Evolutionary conservation across 208 protist species (phyloP).

Genomic region (Crithidia bombi): DNA sequence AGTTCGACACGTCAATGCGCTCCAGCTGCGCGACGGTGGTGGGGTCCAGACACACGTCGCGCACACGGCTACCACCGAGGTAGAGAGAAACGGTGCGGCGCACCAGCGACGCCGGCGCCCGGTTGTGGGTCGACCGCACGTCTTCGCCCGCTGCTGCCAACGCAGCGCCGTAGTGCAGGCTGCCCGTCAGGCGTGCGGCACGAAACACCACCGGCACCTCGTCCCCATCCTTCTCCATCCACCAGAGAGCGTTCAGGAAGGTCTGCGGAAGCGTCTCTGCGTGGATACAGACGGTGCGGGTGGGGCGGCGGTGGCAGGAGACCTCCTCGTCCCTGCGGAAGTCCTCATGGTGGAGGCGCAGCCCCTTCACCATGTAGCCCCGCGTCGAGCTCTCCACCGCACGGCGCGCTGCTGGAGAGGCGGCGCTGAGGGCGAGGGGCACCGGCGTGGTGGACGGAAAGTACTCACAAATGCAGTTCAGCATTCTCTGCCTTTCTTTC

Average conservation of each 20-base stretch:
- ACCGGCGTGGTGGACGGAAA: slow-evolving; percentile 2
- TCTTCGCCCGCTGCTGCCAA: not conserved
- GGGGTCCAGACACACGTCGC: slow-evolving; percentile 12
- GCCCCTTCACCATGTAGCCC: slow-evolving; percentile 9
- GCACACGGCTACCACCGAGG: slow-evolving; percentile 18
- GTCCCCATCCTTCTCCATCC: slow-evolving; percentile 1
- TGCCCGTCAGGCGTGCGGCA: slow-evolving; percentile 12
- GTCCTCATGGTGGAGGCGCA: slow-evolving; percentile 15
- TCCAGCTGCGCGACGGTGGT: slow-evolving; percentile 9
- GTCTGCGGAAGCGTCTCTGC: not conserved
- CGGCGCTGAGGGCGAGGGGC: slow-evolving; percentile 18
- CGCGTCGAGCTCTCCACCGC: not conserved
- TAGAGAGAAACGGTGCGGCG: slow-evolving; percentile 11
- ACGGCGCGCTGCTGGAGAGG: slow-evolving; percentile 6
- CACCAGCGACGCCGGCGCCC: not conserved
- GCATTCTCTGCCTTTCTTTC: not conserved
- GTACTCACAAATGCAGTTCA: not conserved
- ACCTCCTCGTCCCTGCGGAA: slow-evolving; percentile 19
- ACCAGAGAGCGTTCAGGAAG: slow-evolving; percentile 15
- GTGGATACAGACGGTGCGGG: slow-evolving; percentile 25
- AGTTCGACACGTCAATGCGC: slow-evolving; percentile 21
- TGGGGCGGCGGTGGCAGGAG: slow-evolving; percentile 11
- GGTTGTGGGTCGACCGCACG: not conserved
- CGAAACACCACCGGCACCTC: slow-evolving; percentile 12
- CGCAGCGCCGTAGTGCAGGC: slow-evolving; percentile 6